Base-by-base conservation (phyloP, 2,329 filamentous ascomycete species). In the Clathrospora elynae region DNA sequence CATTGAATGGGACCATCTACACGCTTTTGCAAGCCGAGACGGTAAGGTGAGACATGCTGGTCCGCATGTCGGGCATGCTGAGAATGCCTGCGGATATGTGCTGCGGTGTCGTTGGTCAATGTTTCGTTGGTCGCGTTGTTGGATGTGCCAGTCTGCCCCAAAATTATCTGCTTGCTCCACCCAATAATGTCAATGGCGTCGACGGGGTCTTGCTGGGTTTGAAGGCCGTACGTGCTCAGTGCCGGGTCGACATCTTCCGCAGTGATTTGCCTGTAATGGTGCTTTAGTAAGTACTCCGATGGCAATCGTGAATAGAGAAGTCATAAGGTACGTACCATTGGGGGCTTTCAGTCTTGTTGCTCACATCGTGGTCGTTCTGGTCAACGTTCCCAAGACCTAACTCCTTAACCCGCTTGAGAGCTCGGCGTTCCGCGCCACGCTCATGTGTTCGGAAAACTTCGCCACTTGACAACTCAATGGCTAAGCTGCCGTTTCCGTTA, bases 1-100 rank as follows among this genome's bases (percentile, higher is more conserved):
- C 49, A 49, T 35, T 53, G 42, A 22, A 53, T 39, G 11, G 45
- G 41, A 12, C 49, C 49, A 35, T 52, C 44, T 11, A 48, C 36
- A 8, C 30, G 30, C 30, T 33, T 33, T n/a, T 22, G 18, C 18
- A 33, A 22, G 10, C 17, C 30, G 10, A n/a, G 9, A n/a, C 18
- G 17, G 18, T 33, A 22, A 7, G 18, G 30, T 3, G 18, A 22
- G n/a, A 29, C 28, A 6, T 16, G 31, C 16, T 20, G n/a, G 8
- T 20, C 9, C 13, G 25, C 17, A 25, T 36, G 35, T 42, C 17
- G 31, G n/a, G n/a, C n/a, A n/a, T n/a, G n/a, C n/a, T n/a, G n/a
- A 14, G 17, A 35, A 12, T 36, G 25, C 14, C 12, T 33, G 9
- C 11, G 11, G 17, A 12, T 20, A 22, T 20, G 9, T 16, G 18